These are phyloP conservation scores for Globisporangium orthogonon DNA, from an alignment of 352 stramenopile species.

Conservation along the genomic window DNA sequence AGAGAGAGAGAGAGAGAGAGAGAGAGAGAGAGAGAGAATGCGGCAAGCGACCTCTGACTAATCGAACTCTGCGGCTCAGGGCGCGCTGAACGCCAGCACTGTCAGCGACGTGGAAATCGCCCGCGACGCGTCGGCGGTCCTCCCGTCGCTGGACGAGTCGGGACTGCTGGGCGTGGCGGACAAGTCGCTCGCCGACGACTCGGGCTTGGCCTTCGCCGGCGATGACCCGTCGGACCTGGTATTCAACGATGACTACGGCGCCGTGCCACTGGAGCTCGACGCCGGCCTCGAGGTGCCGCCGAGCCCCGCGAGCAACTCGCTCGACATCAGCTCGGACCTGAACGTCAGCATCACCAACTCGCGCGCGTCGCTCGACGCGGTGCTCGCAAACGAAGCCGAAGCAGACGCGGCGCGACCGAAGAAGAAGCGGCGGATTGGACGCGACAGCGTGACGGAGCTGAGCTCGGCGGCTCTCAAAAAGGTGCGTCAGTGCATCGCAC, in stretches of 20 bases:
- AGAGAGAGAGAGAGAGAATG: neutral
- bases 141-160: conserved; percentile 53
- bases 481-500: conserved; percentile 5
- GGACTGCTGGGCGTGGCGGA: conserved; percentile 33
- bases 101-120: conserved; percentile 83
- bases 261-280: conserved; percentile 42
- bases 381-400: conserved; percentile 38
- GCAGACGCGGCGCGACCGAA: conserved; percentile 26
- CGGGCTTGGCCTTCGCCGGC: conserved; percentile 15
- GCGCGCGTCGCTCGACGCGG: conserved; percentile 65
- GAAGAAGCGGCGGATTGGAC: conserved; percentile 81
- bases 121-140: conserved; percentile 52
- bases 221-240: conserved; percentile 40
- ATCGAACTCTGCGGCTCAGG: conserved; percentile 6
- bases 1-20: too few relatives aligned
- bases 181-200: conserved; percentile 42
- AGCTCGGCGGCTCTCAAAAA: conserved; percentile 73
- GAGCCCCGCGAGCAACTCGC: conserved; percentile 30
- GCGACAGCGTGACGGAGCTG: conserved; percentile 75
- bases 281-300: conserved; percentile 24
- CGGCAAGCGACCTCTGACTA: neutral
- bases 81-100: conserved; percentile 48
- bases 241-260: conserved; percentile 59
- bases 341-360: conserved; percentile 60
- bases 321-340: conserved; percentile 68